These are phyloP conservation scores for Fistulinella cinereoalba DNA, from an alignment of 1,284 basidiomycete genomes.

Conservation along the genomic window DNA sequence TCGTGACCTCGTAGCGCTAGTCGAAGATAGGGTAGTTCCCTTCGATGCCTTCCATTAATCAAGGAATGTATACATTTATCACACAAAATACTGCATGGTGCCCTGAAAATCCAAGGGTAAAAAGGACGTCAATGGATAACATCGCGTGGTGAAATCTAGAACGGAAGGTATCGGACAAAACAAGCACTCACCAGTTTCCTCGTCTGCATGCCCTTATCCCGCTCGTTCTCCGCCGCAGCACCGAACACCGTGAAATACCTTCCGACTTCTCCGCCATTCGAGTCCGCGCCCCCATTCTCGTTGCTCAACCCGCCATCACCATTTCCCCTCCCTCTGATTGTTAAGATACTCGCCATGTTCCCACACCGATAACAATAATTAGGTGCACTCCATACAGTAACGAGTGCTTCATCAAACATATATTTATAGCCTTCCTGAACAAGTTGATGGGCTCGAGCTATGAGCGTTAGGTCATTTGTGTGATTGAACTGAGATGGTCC, in stretches of 20 bases:
- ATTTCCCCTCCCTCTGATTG: conserved; percentile 62
- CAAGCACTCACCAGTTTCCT: conserved; percentile 55
- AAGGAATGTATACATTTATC: conserved; percentile 15
- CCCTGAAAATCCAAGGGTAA: conserved; percentile 14
- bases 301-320: conserved; percentile 29
- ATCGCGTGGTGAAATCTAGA: neutral
- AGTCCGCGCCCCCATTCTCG: neutral
- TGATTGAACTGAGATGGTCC: conserved; percentile 77
- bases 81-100: conserved; percentile 34
- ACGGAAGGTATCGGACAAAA: neutral
- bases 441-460: conserved; percentile 92
- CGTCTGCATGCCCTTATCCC: conserved; percentile 68
- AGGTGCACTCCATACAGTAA: conserved; percentile 97
- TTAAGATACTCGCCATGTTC: conserved; percentile 77
- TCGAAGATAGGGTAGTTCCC: neutral
- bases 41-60: neutral
- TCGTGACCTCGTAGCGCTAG: neutral
- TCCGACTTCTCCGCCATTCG: conserved; percentile 19
- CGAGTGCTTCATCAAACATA: conserved; percentile 93
- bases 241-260: conserved; percentile 74
- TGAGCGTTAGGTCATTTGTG: conserved; percentile 78
- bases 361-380: conserved; percentile 93
- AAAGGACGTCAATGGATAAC: conserved; percentile 1
- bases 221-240: conserved; percentile 83
- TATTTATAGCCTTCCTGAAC: conserved; percentile 98